Conservation (phyloP, 768 basidiomycete genomes). For the Trametes elegans region DNA sequence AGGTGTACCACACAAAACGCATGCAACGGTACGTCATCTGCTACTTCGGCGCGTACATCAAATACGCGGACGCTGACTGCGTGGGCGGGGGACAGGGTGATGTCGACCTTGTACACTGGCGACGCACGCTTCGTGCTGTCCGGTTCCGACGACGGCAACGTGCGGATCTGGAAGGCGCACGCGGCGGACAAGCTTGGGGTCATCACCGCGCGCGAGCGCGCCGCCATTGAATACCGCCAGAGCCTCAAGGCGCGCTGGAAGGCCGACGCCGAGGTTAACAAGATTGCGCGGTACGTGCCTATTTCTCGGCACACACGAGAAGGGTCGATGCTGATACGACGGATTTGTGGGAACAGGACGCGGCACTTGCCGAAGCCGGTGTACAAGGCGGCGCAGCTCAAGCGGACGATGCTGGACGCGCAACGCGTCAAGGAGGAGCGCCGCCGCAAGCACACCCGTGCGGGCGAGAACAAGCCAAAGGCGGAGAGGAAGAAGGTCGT, state of each 20-base stretch:
- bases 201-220: slow-evolving; percentile 85
- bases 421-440: slow-evolving; percentile 90
- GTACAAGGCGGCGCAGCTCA: slow-evolving; percentile 82
- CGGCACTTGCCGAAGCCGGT: slow-evolving; percentile 91
- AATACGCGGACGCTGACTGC: not conserved
- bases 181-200: slow-evolving; percentile 92
- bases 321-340: not conserved
- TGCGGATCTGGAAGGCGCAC: slow-evolving; percentile 92
- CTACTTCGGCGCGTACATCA: not conserved
- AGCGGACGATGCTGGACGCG: slow-evolving; percentile 91
- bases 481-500: slow-evolving; percentile 90
- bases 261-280: slow-evolving; percentile 76
- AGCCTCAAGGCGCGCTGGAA: slow-evolving; percentile 89
- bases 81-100: slow-evolving; percentile 53
- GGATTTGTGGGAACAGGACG: slow-evolving; percentile 7
- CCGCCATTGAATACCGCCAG: slow-evolving; percentile 89
- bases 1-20: slow-evolving; percentile 97
- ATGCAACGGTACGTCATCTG: slow-evolving; percentile 79
- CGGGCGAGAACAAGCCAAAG: slow-evolving; percentile 84
- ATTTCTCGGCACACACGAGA: not conserved
- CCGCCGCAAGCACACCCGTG: slow-evolving; percentile 83
- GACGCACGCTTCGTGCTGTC: slow-evolving; percentile 90
- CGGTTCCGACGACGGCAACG: slow-evolving; percentile 94
- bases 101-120: slow-evolving; percentile 82
- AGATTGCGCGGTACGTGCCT: slow-evolving; percentile 69